Evolutionary conservation across 495 filamentous ascomycete species (phyloP).

Genomic region (Hypoxylon cercidicola): DNA sequence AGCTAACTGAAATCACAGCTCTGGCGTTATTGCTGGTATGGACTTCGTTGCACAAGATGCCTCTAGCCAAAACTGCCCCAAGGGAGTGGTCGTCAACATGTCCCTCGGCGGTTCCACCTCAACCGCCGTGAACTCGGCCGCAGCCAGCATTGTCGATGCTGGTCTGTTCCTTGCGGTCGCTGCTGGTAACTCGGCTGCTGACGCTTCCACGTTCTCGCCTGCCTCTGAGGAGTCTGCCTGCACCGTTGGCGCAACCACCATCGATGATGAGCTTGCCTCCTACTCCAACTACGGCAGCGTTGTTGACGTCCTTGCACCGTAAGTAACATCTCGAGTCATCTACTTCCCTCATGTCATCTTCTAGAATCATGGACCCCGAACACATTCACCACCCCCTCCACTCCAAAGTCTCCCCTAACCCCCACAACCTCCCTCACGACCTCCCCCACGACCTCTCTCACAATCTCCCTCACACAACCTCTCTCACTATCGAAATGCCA

Average conservation of each 20-base stretch:
- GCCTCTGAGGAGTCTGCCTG: slow-evolving; percentile 63
- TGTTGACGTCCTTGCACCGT: slow-evolving; percentile 66
- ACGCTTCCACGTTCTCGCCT: slow-evolving; percentile 57
- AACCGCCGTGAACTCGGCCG: slow-evolving; percentile 57
- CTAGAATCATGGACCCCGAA: too few relatives aligned
- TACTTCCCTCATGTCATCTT: too few relatives aligned
- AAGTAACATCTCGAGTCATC: too few relatives aligned
- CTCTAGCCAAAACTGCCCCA: slow-evolving; percentile 44
- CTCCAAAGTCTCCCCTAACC: too few relatives aligned
- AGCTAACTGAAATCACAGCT: slow-evolving; percentile 37
- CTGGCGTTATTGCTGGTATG: slow-evolving; percentile 65
- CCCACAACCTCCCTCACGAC: too few relatives aligned
- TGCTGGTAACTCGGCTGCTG: slow-evolving; percentile 57
- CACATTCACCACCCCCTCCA: too few relatives aligned
- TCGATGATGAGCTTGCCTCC: slow-evolving; percentile 54
- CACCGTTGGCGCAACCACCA: slow-evolving; percentile 66
- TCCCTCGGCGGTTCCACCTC: slow-evolving; percentile 60
- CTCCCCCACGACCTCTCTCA: too few relatives aligned
- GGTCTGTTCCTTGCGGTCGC: slow-evolving; percentile 61
- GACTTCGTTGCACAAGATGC: slow-evolving; percentile 59
- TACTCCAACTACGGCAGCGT: slow-evolving; percentile 68
- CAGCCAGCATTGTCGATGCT: slow-evolving; percentile 51
- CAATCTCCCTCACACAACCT: too few relatives aligned
- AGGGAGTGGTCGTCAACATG: slow-evolving; percentile 61
- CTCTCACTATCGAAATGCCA: too few relatives aligned